These are phyloP conservation scores for Aspergillus avenaceus DNA, from an alignment of 495 filamentous ascomycete species.

Conservation along the genomic window DNA sequence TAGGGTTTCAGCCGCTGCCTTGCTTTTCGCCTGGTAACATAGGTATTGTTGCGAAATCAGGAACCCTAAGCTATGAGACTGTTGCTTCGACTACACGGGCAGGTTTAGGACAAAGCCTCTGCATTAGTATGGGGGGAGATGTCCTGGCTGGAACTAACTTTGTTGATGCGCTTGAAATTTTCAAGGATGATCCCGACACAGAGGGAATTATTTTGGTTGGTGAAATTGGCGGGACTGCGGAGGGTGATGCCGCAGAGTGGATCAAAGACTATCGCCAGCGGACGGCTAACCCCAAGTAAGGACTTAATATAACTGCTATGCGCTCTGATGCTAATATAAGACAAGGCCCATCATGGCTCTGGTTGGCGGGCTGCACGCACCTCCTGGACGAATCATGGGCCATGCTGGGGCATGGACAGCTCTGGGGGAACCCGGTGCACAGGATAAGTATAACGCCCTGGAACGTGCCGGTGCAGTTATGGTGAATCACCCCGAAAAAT, in stretches of 20 bases:
- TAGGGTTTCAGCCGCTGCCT: conserved; percentile 81
- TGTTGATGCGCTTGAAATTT: conserved; percentile 68
- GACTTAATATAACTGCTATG: conserved; percentile 3
- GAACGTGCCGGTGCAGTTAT: conserved; percentile 67
- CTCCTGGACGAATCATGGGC: conserved; percentile 73
- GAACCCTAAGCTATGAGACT: conserved; percentile 84
- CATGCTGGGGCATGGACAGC: conserved; percentile 79
- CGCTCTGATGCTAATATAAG: background rate
- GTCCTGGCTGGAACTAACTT: conserved; percentile 78
- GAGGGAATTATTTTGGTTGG: conserved; percentile 80
- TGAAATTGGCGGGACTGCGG: conserved; percentile 79
- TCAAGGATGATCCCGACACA: conserved; percentile 72
- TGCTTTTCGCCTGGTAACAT: conserved; percentile 72
- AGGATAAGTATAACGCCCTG: conserved; percentile 64
- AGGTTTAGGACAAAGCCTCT: conserved; percentile 80
- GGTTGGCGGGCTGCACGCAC: conserved; percentile 65
- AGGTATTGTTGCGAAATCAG: conserved; percentile 83
- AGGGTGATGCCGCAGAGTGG: conserved; percentile 79
- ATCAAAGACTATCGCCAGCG: conserved; percentile 63
- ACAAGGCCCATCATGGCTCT: conserved; percentile 74
- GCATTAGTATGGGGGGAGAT: conserved; percentile 87
- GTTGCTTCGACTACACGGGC: conserved; percentile 78
- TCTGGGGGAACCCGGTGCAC: conserved; percentile 61
- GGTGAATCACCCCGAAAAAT: conserved; percentile 77
- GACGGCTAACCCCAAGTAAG: conserved; percentile 63